phyloP scores from a whole-genome alignment of 164 flowering plant genomes.

The grape (Vitis vinifera) region ASM3070453v1 NC_081814.1:2358501-2359000 shows the following conservation, averaged over 20 bases:
- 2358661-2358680: constrained; percentile 2
- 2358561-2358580: constrained; percentile 12
- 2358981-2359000: constrained; percentile 7
- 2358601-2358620: constrained; percentile 9
- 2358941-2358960: constrained; percentile 11
- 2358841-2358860: constrained; percentile 8
- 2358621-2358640: constrained; percentile 11
- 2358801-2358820: constrained; percentile 2
- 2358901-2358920: constrained; percentile 11
- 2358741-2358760: constrained; percentile 6
- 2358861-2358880: constrained; percentile 9
- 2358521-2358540: constrained; percentile 11
- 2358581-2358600: constrained; percentile 6
- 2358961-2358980: constrained; percentile 8
- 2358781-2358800: constrained; percentile 6
- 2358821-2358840: constrained; percentile 8
- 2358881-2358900: constrained; percentile 11
- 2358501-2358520: constrained; percentile 8
- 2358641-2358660: constrained; percentile 6
- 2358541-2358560: constrained; percentile 9
- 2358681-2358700: constrained; percentile 8
- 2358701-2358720: constrained; percentile 10
- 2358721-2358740: constrained; percentile 11
- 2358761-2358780: not conserved
- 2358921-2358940: not conserved